Percentiles rank a stretch among this genome's conserved stretches.
phyloP scores from a whole-genome alignment of 352 stramenopile species.

The Phytophthora crassamura region DNA sequence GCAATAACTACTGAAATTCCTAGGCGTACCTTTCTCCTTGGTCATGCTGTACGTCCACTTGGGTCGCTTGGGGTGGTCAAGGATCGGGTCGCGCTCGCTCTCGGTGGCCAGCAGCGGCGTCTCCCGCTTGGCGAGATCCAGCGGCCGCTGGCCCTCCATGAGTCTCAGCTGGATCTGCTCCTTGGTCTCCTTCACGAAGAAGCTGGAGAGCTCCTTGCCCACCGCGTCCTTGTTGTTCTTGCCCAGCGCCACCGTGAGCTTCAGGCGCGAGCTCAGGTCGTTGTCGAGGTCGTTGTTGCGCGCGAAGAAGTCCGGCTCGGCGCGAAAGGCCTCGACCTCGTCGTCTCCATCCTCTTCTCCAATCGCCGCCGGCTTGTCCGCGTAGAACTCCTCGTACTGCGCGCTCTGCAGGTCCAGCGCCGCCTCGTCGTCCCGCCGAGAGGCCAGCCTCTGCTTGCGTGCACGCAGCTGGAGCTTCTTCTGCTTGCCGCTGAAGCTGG shows the following conservation, averaged over 20 bases:
- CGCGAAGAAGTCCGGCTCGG: slow-evolving; percentile 69
- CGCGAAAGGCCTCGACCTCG: slow-evolving; percentile 50
- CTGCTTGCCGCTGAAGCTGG: slow-evolving; percentile 87
- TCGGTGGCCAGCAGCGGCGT: slow-evolving; percentile 66
- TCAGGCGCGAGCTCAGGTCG: slow-evolving; percentile 69
- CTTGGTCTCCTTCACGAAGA: slow-evolving; percentile 89
- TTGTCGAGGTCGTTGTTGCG: slow-evolving; percentile 73
- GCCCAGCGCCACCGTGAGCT: slow-evolving; percentile 82
- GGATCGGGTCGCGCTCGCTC: slow-evolving; percentile 64
- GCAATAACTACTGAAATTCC: neutral
- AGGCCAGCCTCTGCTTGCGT: slow-evolving; percentile 79
- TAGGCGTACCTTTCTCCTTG: slow-evolving; percentile 76
- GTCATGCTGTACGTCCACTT: slow-evolving; percentile 83
- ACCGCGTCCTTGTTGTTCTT: slow-evolving; percentile 86
- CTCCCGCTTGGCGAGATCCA: slow-evolving; percentile 60
- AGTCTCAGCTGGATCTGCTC: slow-evolving; percentile 88
- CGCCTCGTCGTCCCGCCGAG: slow-evolving; percentile 65
- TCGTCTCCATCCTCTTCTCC: slow-evolving; percentile 35
- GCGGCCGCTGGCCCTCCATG: slow-evolving; percentile 79
- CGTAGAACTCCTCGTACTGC: slow-evolving; percentile 62
- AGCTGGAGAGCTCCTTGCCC: slow-evolving; percentile 85
- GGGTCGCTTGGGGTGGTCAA: slow-evolving; percentile 78
- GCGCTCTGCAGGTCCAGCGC: slow-evolving; percentile 60
- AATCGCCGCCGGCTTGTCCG: slow-evolving; percentile 32
- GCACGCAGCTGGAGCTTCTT: slow-evolving; percentile 87